Evolutionary conservation across 2,329 filamentous ascomycete species (phyloP), one percentile per base, ranked within the genome.

Genomic region (Phoma sp.): DNA sequence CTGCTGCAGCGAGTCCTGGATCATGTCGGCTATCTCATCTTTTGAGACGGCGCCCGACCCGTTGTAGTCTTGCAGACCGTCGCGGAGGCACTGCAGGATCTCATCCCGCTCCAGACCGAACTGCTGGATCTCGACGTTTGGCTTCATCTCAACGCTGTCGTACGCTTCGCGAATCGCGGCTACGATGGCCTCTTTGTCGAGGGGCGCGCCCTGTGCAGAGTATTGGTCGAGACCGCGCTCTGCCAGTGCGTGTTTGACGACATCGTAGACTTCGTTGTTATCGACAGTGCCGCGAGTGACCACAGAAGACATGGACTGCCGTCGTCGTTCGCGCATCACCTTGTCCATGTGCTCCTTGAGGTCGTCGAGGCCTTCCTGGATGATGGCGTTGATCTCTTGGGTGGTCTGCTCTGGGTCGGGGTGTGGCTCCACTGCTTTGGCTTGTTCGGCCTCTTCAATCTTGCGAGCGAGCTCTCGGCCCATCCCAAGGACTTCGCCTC

Each of bases 401-500:
- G 86, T 86, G 50, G 84, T 64, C 33, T 72, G 55, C 25, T 62
- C 62, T 15, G 45, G 39, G 84, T 68, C 74, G 55, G 65, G 69
- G 40, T 62, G 69, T 46, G 56, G 72, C 61, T 64, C 71, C 3
- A 82, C 81, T 12, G 69, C 69, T 33, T 69, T 74, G 1, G 80
- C 78, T 51, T 83, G 83, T 61, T 76, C 76, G 9, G 86, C 83
- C 58, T 92, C 86, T 58, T 95, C 91, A n/a, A 98, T 83, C 63
- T 92, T 89, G 52, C 91, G 88, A 36, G 90, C 92, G 43, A 98
- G 86, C 63, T 97, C 92, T 52, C 94, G 85, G 4, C 94, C 94
- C 93, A 97, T 97, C 3, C 92, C 93, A 4, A 97, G 82, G 8
- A 98, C 92, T 72, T 98, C 94, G 2, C 92, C 93, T 21, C 94